Base-by-base conservation (phyloP, 2,329 filamentous ascomycete species). In the Microdochium nivale region DNA sequence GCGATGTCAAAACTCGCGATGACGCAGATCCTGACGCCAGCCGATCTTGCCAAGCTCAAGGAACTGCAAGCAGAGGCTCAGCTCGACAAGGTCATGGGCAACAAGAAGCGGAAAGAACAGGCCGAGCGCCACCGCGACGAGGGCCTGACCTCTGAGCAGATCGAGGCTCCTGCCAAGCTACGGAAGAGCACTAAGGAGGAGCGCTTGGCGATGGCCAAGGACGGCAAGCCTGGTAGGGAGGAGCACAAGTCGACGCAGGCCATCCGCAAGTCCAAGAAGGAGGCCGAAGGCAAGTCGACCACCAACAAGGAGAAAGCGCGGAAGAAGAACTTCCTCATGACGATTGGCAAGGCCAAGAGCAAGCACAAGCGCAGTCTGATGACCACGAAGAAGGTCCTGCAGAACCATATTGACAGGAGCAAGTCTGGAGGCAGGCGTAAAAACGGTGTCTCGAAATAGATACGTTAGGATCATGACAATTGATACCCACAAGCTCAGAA, bases 281-380 rank as follows among this genome's bases (percentile, higher is more conserved):
- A 86, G 62, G 79, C 83, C 2, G 82, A 90, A 71, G 94, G 94
- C 63, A 97, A 97, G 83, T 95, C 88, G 67, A 91, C 90, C 35
- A 97, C 92, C 58, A 99, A 99, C 72, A 88, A 88, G 74, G 94
- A 99, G 76, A 99, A 99, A 81, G 83, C 88, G 43, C 78, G 92
- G 60, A 90, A 89, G 79, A 99, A 99, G 87, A 99, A 99, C 70
- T 95, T 99, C 72, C 67, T 99, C 62, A 99, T 99, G 94, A 97
- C 92, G 37, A 72, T 99, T 54, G 89, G 92, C 53, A 97, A 99
- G 77, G 94, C 94, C 11, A 95, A 94, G 78, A 81, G 80, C 59
- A 99, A 97, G 78, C 87, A 94, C 64, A 96, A 96, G 84, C 81
- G 91, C 64, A 96, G 90, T 80, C 73, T 99, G 69, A 82, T 88